Evolutionary conservation across 495 filamentous ascomycete genomes (phyloP).

Genomic region (Aspergillus ostianus): DNA sequence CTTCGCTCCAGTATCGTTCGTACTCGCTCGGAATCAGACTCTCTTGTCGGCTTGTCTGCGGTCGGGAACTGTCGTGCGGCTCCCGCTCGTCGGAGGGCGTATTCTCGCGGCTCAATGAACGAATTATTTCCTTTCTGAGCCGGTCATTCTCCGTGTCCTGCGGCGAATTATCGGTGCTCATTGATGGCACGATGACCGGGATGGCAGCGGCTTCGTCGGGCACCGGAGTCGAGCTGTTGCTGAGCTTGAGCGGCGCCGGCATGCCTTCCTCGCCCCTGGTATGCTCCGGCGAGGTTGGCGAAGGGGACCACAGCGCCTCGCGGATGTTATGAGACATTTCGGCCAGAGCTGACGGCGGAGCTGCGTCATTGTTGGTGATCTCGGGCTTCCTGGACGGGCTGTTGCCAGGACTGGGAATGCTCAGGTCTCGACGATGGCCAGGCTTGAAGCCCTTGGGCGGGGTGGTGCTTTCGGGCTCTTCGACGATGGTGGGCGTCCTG

Average conservation of each 20-base stretch:
- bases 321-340: slow-evolving; percentile 38
- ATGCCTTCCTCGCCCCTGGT: not conserved
- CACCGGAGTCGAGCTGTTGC: slow-evolving; percentile 17
- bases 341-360: slow-evolving; percentile 41
- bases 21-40: slow-evolving; percentile 57
- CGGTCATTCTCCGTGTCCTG: slow-evolving; percentile 74
- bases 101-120: slow-evolving; percentile 60
- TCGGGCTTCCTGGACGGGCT: slow-evolving; percentile 60
- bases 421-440: slow-evolving; percentile 60
- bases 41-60: slow-evolving; percentile 36
- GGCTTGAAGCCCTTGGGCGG: slow-evolving; percentile 44
- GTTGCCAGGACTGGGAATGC: slow-evolving; percentile 59
- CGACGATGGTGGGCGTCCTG: slow-evolving; percentile 56
- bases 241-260: slow-evolving; percentile 39
- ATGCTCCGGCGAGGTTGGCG: not conserved
- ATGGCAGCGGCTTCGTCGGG: slow-evolving; percentile 20
- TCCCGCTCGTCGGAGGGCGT: slow-evolving; percentile 36
- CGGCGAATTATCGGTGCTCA: slow-evolving; percentile 54
- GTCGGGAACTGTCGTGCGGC: slow-evolving; percentile 14
- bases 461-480: slow-evolving; percentile 47
- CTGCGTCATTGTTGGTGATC: slow-evolving; percentile 39
- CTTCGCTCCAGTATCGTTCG: slow-evolving; percentile 58
- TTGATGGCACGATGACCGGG: slow-evolving; percentile 51
- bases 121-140: slow-evolving; percentile 77
- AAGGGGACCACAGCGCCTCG: not conserved